Percentiles rank a stretch among this genome's conserved stretches.
Evolutionary conservation across 2,329 filamentous ascomycete species (phyloP).

Genomic region (Exserohilum rostratum): DNA sequence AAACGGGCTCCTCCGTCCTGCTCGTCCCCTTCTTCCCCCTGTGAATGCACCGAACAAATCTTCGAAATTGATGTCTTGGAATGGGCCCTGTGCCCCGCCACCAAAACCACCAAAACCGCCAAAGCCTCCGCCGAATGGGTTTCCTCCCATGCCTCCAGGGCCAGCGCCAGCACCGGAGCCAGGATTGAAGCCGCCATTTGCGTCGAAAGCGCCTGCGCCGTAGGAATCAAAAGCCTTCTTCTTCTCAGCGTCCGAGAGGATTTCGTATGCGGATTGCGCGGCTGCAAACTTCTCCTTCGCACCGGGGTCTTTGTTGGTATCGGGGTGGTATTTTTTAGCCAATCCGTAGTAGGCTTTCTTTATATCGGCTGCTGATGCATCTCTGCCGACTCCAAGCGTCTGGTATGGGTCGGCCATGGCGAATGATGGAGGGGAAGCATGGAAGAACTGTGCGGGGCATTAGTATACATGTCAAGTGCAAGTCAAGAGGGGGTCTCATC

Average conservation of each 20-base stretch:
- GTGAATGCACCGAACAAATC: slow-evolving; percentile 91
- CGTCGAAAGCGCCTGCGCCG: slow-evolving; percentile 76
- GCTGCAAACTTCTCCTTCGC: slow-evolving; percentile 96
- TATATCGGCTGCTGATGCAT: slow-evolving; percentile 82
- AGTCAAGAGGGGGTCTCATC: slow-evolving; percentile 1
- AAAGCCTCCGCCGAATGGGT: slow-evolving; percentile 61
- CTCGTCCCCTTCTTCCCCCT: slow-evolving; percentile 59
- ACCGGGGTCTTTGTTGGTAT: slow-evolving; percentile 93
- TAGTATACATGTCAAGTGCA: slow-evolving; percentile 11
- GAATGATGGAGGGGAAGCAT: slow-evolving; percentile 64
- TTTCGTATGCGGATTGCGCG: slow-evolving; percentile 91
- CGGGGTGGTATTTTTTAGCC: slow-evolving; percentile 96
- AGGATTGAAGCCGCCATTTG: slow-evolving; percentile 77
- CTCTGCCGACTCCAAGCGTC: slow-evolving; percentile 81
- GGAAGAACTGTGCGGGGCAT: slow-evolving; percentile 40
- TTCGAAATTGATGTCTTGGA: slow-evolving; percentile 91
- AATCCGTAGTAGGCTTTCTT: slow-evolving; percentile 98
- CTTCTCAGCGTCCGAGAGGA: slow-evolving; percentile 91
- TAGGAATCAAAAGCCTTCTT: slow-evolving; percentile 90
- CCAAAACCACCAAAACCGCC: slow-evolving; percentile 54
- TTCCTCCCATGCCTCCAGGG: slow-evolving; percentile 63
- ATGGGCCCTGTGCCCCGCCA: slow-evolving; percentile 57
- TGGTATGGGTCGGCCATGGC: slow-evolving; percentile 79
- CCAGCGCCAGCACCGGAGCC: slow-evolving; percentile 63
- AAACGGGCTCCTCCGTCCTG: slow-evolving; percentile 69